Conservation (phyloP, 1,284 basidiomycete genomes). For the Ustanciosporium gigantosporum region DNA sequence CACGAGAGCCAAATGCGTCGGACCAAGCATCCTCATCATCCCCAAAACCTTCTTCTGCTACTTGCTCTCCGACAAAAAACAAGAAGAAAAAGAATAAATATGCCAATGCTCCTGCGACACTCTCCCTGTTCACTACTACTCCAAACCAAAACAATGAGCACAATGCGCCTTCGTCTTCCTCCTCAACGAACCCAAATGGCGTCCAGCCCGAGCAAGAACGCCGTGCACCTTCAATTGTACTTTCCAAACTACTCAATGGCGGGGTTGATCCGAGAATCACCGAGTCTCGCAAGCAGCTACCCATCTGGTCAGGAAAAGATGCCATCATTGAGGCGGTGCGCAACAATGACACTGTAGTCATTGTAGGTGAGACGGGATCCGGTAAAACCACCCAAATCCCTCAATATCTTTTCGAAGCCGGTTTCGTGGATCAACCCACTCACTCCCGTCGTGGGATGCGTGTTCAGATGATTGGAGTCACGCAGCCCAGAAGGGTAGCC, state of each 20-base stretch:
- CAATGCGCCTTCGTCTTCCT: slow-evolving; percentile 4
- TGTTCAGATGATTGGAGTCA: slow-evolving; percentile 67
- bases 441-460: too few relatives aligned
- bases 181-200: background rate
- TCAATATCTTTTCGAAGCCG: slow-evolving; percentile 73
- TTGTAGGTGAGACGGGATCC: slow-evolving; percentile 94
- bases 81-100: slow-evolving; percentile 40
- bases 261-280: slow-evolving; percentile 26
- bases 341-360: slow-evolving; percentile 82
- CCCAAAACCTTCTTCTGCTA: too few relatives aligned
- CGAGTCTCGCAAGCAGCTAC: slow-evolving; percentile 38
- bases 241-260: too few relatives aligned
- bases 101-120: slow-evolving; percentile 19
- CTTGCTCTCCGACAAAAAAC: slow-evolving; percentile 23
- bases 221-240: too few relatives aligned
- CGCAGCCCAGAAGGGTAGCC: slow-evolving; percentile 90
- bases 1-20: too few relatives aligned
- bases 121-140: too few relatives aligned
- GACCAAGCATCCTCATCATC: too few relatives aligned
- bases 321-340: slow-evolving; percentile 54
- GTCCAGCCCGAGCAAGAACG: too few relatives aligned
- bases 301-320: slow-evolving; percentile 49
- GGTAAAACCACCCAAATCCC: slow-evolving; percentile 81
- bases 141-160: background rate
- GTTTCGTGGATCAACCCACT: slow-evolving; percentile 47